Conservation (phyloP, 2,329 filamentous ascomycete genomes). For the Fusarium sororula region DNA sequence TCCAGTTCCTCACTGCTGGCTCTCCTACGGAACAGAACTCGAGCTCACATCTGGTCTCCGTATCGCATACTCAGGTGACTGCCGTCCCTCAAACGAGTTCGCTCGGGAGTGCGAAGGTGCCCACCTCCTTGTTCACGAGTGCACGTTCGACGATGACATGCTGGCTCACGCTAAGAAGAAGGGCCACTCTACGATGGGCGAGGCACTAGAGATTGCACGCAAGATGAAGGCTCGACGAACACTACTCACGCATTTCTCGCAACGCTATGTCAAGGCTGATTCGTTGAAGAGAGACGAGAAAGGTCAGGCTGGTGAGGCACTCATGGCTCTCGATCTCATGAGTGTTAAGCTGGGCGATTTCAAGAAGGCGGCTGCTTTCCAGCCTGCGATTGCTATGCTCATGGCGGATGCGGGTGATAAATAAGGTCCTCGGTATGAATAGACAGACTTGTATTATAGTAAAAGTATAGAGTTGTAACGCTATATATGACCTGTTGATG, state of each 20-base stretch:
- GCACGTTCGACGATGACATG: slow-evolving; percentile 92
- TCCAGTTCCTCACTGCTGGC: slow-evolving; percentile 80
- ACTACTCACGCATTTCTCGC: slow-evolving; percentile 92
- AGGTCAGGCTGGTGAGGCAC: slow-evolving; percentile 54
- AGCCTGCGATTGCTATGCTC: slow-evolving; percentile 38
- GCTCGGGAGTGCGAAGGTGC: slow-evolving; percentile 74
- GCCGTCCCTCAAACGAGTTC: slow-evolving; percentile 79
- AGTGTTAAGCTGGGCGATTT: slow-evolving; percentile 76
- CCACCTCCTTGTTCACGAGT: slow-evolving; percentile 92
- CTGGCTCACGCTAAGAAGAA: slow-evolving; percentile 81
- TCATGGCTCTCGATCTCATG: slow-evolving; percentile 85
- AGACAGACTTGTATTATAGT: background rate
- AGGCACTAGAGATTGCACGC: slow-evolving; percentile 81
- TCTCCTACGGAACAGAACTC: slow-evolving; percentile 78
- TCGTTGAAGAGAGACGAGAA: slow-evolving; percentile 48
- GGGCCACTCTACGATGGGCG: slow-evolving; percentile 87
- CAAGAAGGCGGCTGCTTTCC: slow-evolving; percentile 62
- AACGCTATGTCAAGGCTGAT: slow-evolving; percentile 81
- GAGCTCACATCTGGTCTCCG: slow-evolving; percentile 84
- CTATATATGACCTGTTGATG: background rate
- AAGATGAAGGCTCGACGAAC: slow-evolving; percentile 83
- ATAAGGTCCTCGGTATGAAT: background rate
- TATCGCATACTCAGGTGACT: slow-evolving; percentile 93
- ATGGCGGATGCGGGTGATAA: slow-evolving; percentile 27
- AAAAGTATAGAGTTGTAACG: background rate